Conservation (phyloP, 768 basidiomycete genomes). For the Xerocomellus intermedius region DNA sequence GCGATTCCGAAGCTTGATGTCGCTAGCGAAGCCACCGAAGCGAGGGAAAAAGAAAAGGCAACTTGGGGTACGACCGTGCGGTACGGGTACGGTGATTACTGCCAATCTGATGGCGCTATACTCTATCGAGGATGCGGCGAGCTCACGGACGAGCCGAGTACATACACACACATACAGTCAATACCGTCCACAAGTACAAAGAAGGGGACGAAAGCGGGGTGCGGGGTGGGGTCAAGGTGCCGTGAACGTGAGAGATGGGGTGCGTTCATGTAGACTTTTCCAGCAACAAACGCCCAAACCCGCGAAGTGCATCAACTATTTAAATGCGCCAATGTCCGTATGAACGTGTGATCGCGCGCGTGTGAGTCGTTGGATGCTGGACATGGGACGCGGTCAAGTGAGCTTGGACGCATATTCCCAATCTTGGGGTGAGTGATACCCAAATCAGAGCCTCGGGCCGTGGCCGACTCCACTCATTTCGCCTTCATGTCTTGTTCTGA, state of each 20-base stretch:
- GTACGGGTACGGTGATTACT: too few species aligned
- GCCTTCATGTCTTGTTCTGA: background rate
- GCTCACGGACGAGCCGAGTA: background rate
- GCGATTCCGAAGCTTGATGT: too few species aligned
- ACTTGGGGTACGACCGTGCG: too few species aligned
- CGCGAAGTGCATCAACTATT: background rate
- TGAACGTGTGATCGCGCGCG: background rate
- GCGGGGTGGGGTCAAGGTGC: background rate
- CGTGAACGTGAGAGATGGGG: background rate
- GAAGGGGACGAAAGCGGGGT: background rate
- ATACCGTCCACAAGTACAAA: too few species aligned
- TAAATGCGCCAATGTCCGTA: background rate
- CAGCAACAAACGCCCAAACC: background rate
- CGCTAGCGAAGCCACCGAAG: too few species aligned
- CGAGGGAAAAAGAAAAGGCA: too few species aligned
- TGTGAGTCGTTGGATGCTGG: background rate
- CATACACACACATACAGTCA: too few species aligned
- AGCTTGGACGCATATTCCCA: background rate
- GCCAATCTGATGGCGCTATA: too few species aligned
- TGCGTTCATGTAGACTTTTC: background rate
- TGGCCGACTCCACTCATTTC: background rate
- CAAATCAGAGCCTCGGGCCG: too few species aligned
- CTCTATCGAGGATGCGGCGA: too few species aligned
- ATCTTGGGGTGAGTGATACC: too few species aligned
- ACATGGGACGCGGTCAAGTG: too few species aligned